Evolutionary conservation across 768 basidiomycete genomes (phyloP).

Genomic region (Tylopilus subfusipes): DNA sequence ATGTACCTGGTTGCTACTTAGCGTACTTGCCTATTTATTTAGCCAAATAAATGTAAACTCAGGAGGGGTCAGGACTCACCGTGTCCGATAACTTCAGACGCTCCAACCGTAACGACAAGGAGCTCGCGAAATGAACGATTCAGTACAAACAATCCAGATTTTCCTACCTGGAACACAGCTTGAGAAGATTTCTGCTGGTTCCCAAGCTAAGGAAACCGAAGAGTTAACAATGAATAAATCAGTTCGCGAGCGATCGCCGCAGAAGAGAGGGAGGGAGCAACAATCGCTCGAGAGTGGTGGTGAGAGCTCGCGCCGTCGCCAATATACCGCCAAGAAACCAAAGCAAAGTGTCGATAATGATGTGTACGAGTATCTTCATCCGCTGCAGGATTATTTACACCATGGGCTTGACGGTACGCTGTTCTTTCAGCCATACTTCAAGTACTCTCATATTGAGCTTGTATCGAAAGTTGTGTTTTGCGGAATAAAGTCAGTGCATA

Average conservation of each 20-base stretch:
- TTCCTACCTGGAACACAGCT: conserved; percentile 6
- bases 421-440: background rate
- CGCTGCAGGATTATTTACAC: conserved; percentile 50
- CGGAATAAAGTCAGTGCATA: conserved; percentile 69
- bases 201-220: background rate
- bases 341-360: conserved; percentile 51
- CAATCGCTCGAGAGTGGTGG: background rate
- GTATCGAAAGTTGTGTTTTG: conserved; percentile 65
- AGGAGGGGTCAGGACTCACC: too few relatives aligned
- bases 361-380: conserved; percentile 47
- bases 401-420: conserved; percentile 54
- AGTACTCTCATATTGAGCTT: background rate
- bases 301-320: background rate
- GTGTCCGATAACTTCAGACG: too few relatives aligned
- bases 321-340: conserved; percentile 24
- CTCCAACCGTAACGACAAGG: too few relatives aligned
- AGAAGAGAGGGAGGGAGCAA: background rate
- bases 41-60: too few relatives aligned
- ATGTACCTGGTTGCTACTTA: too few relatives aligned
- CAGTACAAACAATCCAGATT: conserved; percentile 1
- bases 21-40: too few relatives aligned
- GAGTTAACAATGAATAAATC: background rate
- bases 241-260: background rate
- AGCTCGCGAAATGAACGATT: background rate
- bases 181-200: background rate